A percentile compares a stretch with the other conserved stretches of the same genome.
phyloP scores from a whole-genome alignment of 208 protist species.

The Wallacemonas sp. region DNA sequence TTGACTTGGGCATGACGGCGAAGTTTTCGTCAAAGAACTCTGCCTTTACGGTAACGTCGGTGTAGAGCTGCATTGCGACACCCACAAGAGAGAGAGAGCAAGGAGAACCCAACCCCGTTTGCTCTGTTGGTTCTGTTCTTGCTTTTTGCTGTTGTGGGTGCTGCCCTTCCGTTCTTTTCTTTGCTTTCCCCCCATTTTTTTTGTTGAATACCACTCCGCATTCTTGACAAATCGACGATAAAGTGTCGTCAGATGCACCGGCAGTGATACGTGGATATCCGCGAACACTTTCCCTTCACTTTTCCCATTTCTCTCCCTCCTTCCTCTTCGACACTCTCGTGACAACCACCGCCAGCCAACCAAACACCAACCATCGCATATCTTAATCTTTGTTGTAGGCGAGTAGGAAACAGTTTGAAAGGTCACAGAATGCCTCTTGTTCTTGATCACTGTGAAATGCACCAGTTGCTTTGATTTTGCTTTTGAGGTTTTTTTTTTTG shows the following conservation, averaged over 20 bases:
- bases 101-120: no score
- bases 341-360: neutral
- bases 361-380: neutral
- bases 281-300: slow-evolving; percentile 8
- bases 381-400: neutral
- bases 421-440: no score
- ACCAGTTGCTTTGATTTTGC: slow-evolving; percentile 7
- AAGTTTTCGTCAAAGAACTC: slow-evolving; percentile 24
- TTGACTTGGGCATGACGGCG: slow-evolving; percentile 32
- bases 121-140: no score
- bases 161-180: slow-evolving; percentile 17
- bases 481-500: slow-evolving; percentile 17
- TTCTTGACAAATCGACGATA: no score
- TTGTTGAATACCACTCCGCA: no score
- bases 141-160: no score
- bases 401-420: neutral
- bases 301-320: slow-evolving; percentile 1
- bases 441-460: no score
- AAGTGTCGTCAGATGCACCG: neutral
- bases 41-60: slow-evolving; percentile 21
- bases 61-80: slow-evolving; percentile 4
- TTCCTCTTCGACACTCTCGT: neutral
- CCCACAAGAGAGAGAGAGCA: slow-evolving; percentile 35
- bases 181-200: slow-evolving; percentile 4
- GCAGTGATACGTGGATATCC: slow-evolving; percentile 5